Percentiles rank a stretch among this genome's conserved stretches.
phyloP scores from a whole-genome alignment of 148 eudicot species.

The Simmondsia chinensis region DNA sequence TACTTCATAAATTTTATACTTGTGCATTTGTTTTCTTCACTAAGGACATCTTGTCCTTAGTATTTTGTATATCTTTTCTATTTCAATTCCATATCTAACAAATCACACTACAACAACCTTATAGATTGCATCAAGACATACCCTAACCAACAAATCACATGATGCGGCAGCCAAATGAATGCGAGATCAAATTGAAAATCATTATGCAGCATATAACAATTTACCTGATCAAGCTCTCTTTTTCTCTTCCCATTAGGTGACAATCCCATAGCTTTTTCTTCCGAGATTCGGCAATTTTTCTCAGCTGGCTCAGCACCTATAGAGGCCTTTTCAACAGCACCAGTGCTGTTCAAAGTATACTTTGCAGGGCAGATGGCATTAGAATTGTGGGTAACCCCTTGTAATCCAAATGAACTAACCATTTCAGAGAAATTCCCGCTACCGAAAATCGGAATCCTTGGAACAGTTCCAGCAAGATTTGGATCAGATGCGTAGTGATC shows the following conservation, averaged over 20 bases:
- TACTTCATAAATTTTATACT: too few species aligned
- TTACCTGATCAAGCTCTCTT: conserved; percentile 50
- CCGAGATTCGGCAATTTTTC: conserved; percentile 30
- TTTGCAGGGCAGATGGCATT: conserved; percentile 14
- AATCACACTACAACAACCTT: too few species aligned
- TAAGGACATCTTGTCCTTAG: too few species aligned
- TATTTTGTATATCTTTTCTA: too few species aligned
- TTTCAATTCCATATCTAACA: too few species aligned
- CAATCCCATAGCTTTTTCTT: conserved; percentile 25
- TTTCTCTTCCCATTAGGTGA: conserved; percentile 62
- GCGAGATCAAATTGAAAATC: too few species aligned
- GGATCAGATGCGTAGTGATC: conserved; percentile 45
- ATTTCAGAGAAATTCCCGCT: conserved; percentile 60
- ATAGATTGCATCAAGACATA: too few species aligned
- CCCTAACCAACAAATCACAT: not conserved
- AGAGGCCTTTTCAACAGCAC: conserved; percentile 11
- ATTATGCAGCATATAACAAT: too few species aligned
- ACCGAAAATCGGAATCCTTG: conserved; percentile 46
- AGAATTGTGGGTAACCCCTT: conserved; percentile 32
- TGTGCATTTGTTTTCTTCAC: too few species aligned
- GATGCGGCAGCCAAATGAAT: not conserved
- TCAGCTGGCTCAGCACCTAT: conserved; percentile 13
- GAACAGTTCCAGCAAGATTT: conserved; percentile 49
- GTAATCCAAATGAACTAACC: conserved; percentile 40
- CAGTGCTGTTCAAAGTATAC: conserved; percentile 11